These are phyloP conservation scores for Vaccinium macrocarpon DNA, from an alignment of 148 eudicot species.

Conservation along the genomic window DNA sequence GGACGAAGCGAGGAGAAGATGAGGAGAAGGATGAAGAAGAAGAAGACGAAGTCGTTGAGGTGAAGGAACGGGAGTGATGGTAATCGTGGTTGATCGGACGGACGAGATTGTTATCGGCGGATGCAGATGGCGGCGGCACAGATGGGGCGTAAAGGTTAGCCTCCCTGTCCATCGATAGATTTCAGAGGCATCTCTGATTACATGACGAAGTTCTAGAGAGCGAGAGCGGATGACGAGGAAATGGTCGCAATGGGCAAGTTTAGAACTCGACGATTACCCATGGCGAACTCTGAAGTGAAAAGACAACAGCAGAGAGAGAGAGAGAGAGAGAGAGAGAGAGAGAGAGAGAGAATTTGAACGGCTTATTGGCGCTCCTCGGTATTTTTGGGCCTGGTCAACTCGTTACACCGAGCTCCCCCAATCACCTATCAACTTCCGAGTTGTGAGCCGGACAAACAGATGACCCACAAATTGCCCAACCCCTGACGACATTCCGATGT, in stretches of 20 bases:
- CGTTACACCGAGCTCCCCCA: not conserved
- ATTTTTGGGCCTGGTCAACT: not conserved
- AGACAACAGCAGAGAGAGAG: not conserved
- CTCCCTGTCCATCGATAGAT: constrained; percentile 14
- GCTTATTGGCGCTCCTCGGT: constrained; percentile 15
- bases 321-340: not conserved
- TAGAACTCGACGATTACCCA: not conserved
- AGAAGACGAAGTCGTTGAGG: constrained; percentile 37
- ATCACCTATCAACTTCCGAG: not conserved
- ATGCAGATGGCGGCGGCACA: constrained; percentile 15
- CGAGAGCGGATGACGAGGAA: not conserved
- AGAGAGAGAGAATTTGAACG: constrained; percentile 19
- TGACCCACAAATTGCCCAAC: not conserved
- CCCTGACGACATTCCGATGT: not conserved
- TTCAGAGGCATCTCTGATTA: constrained; percentile 20
- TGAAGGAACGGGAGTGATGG: constrained; percentile 27
- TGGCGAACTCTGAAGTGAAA: constrained; percentile 2
- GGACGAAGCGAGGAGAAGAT: constrained; percentile 56
- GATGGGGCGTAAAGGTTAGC: constrained; percentile 42
- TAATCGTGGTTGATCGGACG: constrained; percentile 42
- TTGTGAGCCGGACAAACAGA: not conserved
- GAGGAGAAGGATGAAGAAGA: constrained; percentile 34
- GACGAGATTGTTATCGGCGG: constrained; percentile 25
- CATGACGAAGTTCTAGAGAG: not conserved
- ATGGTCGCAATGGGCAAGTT: not conserved